Conservation (phyloP, 305 asterid genomes). For the Striga hermonthica region DNA sequence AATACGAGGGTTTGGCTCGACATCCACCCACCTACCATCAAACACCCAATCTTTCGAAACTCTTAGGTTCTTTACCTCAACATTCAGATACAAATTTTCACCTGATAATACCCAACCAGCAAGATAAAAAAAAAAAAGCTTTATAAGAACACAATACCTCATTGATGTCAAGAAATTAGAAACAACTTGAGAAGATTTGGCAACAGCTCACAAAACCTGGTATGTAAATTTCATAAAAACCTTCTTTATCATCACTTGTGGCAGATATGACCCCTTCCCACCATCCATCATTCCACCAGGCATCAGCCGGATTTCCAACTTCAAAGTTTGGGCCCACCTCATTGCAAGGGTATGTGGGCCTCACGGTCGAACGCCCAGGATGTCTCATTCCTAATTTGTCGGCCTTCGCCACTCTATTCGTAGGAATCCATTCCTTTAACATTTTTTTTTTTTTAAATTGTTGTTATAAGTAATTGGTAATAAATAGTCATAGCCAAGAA, state of each 20-base stretch:
- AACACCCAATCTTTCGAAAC: slow-evolving; percentile 79
- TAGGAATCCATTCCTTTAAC: slow-evolving; percentile 84
- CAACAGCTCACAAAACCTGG: slow-evolving; percentile 53
- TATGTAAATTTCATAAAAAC: slow-evolving; percentile 56
- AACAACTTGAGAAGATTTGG: neutral
- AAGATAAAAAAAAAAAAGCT: neutral
- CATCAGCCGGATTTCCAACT: slow-evolving; percentile 83
- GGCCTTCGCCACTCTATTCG: slow-evolving; percentile 59
- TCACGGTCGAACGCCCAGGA: slow-evolving; percentile 57
- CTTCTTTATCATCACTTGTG: slow-evolving; percentile 37
- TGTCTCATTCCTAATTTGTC: slow-evolving; percentile 84
- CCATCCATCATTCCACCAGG: slow-evolving; percentile 99
- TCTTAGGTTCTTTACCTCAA: slow-evolving; percentile 58
- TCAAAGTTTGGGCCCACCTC: slow-evolving; percentile 38
- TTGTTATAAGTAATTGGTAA: no score
- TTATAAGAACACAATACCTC: no score
- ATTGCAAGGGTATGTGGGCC: slow-evolving; percentile 55
- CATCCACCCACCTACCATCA: slow-evolving; percentile 74
- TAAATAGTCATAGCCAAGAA: no score
- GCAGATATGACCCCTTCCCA: slow-evolving; percentile 89
- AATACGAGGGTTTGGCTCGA: slow-evolving; percentile 61
- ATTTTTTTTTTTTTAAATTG: no score
- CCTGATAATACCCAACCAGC: slow-evolving; percentile 46
- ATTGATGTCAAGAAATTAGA: neutral
- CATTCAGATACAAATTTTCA: slow-evolving; percentile 60